Base-by-base conservation (phyloP, 345 rosid species). In the Pseudoturritis turrita region DNA sequence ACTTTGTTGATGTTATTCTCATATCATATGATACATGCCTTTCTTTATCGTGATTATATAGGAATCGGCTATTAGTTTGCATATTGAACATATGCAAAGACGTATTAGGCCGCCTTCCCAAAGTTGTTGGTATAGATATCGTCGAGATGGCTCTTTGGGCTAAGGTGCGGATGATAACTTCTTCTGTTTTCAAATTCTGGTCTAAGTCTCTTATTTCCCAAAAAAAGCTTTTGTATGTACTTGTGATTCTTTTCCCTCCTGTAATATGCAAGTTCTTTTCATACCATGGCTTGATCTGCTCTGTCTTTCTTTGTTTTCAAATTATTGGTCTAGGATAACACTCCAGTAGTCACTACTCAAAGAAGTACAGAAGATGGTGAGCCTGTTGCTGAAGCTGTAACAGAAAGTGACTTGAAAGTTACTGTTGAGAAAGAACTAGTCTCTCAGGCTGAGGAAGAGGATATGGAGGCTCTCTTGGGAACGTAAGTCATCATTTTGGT, bases 61-160 rank as follows among this genome's bases (percentile, higher is more conserved):
- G 97, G 88, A 89, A 89, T 74, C 86, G 97, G 43, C 73, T 89
- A 81, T 82, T 91, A 43, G 82, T 84, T 72, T 82, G 85, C 84
- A 82, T 91, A 74, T 76, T 91, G 68, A 89, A 87, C 80, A 84
- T 86, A 53, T 87, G 84, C 81, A 89, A 91, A 77, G 96, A 89
- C 76, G 84, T 83, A n/a, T 80, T 87, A 44, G 89, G 86, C 64
- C 86, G 85, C 23, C 85, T 91, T 72, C 97, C 97, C 17, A 91
- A 88, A 83, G 92, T 90, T 57, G 90, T 86, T 62, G 97, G 97
- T 61, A 81, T 91, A 76, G 97, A 91, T 89, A 78, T 91, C 11
- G 97, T 91, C 36, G 97, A 91, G 84, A 89, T 89, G 97, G 96
- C 97, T 68, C 83, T 91, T 77, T 91, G 97, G 97, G 99, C 98